These are phyloP conservation scores for Pseudocercospora fijiensis DNA, from an alignment of 2,329 filamentous ascomycete genomes.

Conservation along the genomic window DNA sequence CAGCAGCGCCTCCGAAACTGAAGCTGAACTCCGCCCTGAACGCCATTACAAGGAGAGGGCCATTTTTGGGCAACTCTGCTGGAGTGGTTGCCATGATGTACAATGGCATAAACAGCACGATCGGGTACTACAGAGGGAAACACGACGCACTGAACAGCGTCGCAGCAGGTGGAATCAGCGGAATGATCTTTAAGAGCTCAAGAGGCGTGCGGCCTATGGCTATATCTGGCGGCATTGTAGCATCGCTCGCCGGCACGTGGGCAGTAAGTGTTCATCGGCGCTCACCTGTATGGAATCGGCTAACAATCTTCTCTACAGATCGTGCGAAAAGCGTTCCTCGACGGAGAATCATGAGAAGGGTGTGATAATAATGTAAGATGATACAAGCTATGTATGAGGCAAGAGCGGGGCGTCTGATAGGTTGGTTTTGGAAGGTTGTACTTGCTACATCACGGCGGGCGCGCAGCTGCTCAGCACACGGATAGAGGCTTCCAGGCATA, in stretches of 20 bases:
- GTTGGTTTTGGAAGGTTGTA: background rate
- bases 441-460: background rate
- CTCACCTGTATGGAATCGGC: background rate
- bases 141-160: conserved; percentile 91
- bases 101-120: conserved; percentile 84
- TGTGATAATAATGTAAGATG: conserved; percentile 13
- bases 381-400: background rate
- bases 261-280: conserved; percentile 66
- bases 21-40: conserved; percentile 93
- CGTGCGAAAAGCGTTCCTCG: conserved; percentile 28
- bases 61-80: conserved; percentile 93
- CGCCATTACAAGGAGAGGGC: conserved; percentile 85
- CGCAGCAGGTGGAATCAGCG: conserved; percentile 78
- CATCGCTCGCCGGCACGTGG: conserved; percentile 80
- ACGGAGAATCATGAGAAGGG: conserved; percentile 9
- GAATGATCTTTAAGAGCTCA: conserved; percentile 96
- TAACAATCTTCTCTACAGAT: conserved; percentile 22
- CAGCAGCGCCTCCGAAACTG: conserved; percentile 80
- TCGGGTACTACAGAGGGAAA: conserved; percentile 76
- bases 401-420: background rate
- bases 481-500: conserved; percentile 7
- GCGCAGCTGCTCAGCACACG: background rate
- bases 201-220: conserved; percentile 86
- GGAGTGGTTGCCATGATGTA: conserved; percentile 95
- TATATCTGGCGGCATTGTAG: conserved; percentile 89